Base-by-base conservation (phyloP, 345 rosid species). In the Eucalyptus marginata region DNA sequence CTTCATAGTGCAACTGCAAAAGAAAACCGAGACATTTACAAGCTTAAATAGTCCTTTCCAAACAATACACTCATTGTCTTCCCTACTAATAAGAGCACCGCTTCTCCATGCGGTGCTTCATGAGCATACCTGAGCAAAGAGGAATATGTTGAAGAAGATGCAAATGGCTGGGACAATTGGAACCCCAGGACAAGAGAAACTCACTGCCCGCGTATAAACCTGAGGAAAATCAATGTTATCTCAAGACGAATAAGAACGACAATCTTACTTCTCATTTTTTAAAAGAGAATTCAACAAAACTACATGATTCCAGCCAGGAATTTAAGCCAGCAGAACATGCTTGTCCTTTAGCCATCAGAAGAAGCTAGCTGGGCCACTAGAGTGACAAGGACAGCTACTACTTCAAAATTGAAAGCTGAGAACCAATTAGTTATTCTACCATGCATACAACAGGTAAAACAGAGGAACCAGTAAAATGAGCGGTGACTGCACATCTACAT, bases 171-270 rank as follows among this genome's bases (percentile, higher is more conserved):
- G 99, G 90, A 98, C 81, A 27, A 96, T 66, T 24, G 99, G 99
- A 87, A 98, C 99, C 87, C 97, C 91, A 33, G 99, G 99, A 90
- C 99, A 98, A 86, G 95, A 90, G 91, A 98, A 98, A 86, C 99
- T 97, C 6, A 90, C 93, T 86, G 96, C 92, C 88, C 88, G 91
- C 7, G 87, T 89, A 91, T 97, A 96, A 49, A 86, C 93, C 99
- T 97, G 96, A 40, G 76, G 64, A 90, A 79, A 86, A 86, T 49
- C 91, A 59, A 90, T 85, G 87, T 49, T 87, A 71, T 56, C 87
- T 86, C 40, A 24, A 86, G 62, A 18, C 2, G 1, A 86, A 86
- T 49, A 40, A 56, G 43, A 50, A 52, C 15, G 1, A 52, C 46
- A 52, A 10, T 40, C 27, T 29, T 36, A 86, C 25, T 20, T 14